phyloP scores from a whole-genome alignment of 495 filamentous ascomycete species.

The Thozetella sp. region DNA sequence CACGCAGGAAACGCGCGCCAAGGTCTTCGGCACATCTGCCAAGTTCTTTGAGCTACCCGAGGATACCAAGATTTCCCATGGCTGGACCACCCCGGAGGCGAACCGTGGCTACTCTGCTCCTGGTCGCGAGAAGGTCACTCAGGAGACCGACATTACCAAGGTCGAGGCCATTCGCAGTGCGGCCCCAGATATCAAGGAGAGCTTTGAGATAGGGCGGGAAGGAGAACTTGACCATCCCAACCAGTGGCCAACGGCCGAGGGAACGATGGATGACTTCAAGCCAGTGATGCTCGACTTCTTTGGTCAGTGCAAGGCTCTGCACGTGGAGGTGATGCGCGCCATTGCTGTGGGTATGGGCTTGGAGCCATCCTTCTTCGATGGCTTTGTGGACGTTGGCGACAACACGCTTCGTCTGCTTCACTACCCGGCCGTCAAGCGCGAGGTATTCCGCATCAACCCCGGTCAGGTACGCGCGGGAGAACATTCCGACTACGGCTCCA shows the following conservation, averaged over 20 bases:
- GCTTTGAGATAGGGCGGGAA: conserved; percentile 81
- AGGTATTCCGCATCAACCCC: conserved; percentile 70
- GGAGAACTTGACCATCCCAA: conserved; percentile 70
- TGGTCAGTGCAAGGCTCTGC: conserved; percentile 69
- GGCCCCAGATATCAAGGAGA: conserved; percentile 81
- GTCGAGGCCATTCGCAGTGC: conserved; percentile 60
- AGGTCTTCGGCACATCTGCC: conserved; percentile 72
- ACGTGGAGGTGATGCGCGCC: conserved; percentile 81
- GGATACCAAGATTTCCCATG: conserved; percentile 67
- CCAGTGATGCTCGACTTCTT: conserved; percentile 74
- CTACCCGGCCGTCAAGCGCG: conserved; percentile 71
- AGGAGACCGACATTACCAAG: conserved; percentile 55
- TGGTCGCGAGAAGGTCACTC: conserved; percentile 77
- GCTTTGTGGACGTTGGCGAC: conserved; percentile 70
- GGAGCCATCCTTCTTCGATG: conserved; percentile 75
- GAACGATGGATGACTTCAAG: conserved; percentile 68
- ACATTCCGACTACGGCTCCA: conserved; percentile 87
- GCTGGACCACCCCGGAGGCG: conserved; percentile 71
- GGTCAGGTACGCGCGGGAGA: conserved; percentile 81
- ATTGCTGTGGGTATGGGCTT: conserved; percentile 85
- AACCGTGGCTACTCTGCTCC: conserved; percentile 79
- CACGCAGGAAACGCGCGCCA: conserved; percentile 53
- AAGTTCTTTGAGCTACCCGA: conserved; percentile 76
- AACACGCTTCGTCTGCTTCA: conserved; percentile 90
- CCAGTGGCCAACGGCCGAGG: conserved; percentile 72